Base-by-base conservation (phyloP, 805 yeast genomes). In the Saturnispora gosingensis region DNA sequence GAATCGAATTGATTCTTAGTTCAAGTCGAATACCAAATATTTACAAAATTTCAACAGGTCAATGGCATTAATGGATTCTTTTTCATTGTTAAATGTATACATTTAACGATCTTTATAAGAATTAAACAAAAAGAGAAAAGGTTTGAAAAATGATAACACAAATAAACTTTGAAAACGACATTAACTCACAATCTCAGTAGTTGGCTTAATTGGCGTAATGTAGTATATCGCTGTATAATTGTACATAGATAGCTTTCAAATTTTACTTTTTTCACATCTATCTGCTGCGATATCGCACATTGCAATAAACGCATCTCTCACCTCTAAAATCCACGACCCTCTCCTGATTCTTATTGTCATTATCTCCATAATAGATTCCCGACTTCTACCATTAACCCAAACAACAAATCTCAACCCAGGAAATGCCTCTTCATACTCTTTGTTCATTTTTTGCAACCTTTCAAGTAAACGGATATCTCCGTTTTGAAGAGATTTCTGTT, bases 281-380 rank as follows among this genome's bases (percentile, higher is more conserved):
- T 88, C 96, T 25, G 75, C 58, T 0, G 97, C 97, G 52, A 89
- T 90, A 66, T 87, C 95, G 66, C 96, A 87, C 95, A 89, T 88
- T 24, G 95, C 96, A 56, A 81, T 72, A 58, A 88, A 78, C 0
- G 96, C 95, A 45, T 81, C 84, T 8, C 53, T 44, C 52, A 80
- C 75, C 64, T 90, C 97, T 32, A 56, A 49, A 6, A 58, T 62
- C 52, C 78, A 73, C 59, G 83, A 77, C n/a, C 69, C 70, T 49
- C 83, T 71, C 1, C 65, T 66, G 3, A 89, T 85, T 56, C 93
- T 74, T 32, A 54, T 53, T 45, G 64, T 64, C 87, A 86, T 85
- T 55, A 80, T 71, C 25, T 67, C 66, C 80, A 88, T 83, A 27
- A 89, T 81, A 18, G 67, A 80, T 5, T 72, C 71, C 54, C 95